Evolutionary conservation across 495 filamentous ascomycete species (phyloP), one percentile per base, ranked within the genome.

Genomic region (Penicillium longicatenatum): DNA sequence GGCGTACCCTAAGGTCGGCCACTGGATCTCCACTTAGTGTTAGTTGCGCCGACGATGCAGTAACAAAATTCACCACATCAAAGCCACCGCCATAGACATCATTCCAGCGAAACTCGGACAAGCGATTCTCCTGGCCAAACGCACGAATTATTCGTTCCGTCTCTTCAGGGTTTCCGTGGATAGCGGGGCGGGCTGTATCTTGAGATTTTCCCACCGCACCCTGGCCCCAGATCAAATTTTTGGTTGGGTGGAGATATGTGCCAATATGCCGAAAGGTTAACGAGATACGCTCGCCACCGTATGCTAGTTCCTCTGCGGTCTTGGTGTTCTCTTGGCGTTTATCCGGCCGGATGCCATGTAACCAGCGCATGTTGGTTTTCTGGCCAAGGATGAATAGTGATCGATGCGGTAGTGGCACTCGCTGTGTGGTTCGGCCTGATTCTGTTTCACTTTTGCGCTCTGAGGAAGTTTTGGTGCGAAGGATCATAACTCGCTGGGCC

Each of bases 221-320:
- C 73, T 97, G 92, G 29, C 94, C 94, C 92, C 92, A 98, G 59
- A 99, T 96, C 14, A 66, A 71, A 35, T 75, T 72, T 19, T 84
- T 78, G 11, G 84, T 71, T 8, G 79, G 73, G 57, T 88, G 73
- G 10, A 96, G 73, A 66, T 89, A 97, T 0, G 94, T 99, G 1
- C 85, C 91, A 60, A 99, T 97, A 41, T 86, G 80, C 10, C 94
- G 83, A 68, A 99, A 99, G 5, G 94, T 99, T 44, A 99, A 82
- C 11, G 89, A 93, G 67, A 99, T 97, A 6, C 94, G 86, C 51
- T 87, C 84, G 4, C 92, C 91, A 3, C 75, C 74, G 63, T 82
- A 88, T 2, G 89, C 86, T 33, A 84, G 79, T 68, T 98, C 94
- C 16, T 84, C 85, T 0, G 75, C 57, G 0, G 85, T 74, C 66